Evolutionary conservation across 2,329 filamentous ascomycete species (phyloP), one percentile per base, ranked within the genome.

Genomic region (Pseudogymnoascus destructans): DNA sequence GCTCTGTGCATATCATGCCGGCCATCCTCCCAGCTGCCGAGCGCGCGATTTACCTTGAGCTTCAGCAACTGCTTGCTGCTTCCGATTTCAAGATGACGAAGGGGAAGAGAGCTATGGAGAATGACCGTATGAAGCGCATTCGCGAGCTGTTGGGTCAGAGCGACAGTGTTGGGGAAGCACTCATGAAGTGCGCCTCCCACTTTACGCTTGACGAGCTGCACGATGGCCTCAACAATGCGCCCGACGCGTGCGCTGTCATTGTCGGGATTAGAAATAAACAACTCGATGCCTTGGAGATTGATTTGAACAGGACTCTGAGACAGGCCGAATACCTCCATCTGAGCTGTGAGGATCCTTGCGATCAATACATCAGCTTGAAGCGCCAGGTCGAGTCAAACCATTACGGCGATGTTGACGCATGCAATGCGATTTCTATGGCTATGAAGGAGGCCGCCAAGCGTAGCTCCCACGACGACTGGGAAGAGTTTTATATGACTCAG

Each of bases 11-110:
- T 19, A 67, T 80, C 3, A 61, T 73, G 15, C 69, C 75, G 0
- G 66, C 79, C 1, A 61, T 68, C 0, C 70, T 79, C 1, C 71
- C 73, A 5, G 66, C 74, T 0, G 73, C 71, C 0, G 80, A 85
- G 61, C 71, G 71, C 25, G 73, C 73, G 1, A 68, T 78, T 0
- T 84, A 84, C 63, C 69, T 77, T 0, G 79, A 82, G 62, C 68
- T 82, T 0, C 76, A 77, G 3, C 75, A 79, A 58, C 74, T 79
- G 46, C 63, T 82, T 1, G 75, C 75, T 52, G 72, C 76, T 0
- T 71, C 75, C 5, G 74, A 76, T 25, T 78, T 81, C 71, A 63
- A 66, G 27, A 61, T 65, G 15, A 60, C 42, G 56, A 73, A 70
- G 59, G 65, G 67, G 0, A 71, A 68, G 9, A 71, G 69, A 21